These are phyloP conservation scores for Chrysopogon serrulatus DNA, from an alignment of 176 grass and related monocot species.

Conservation along the genomic window DNA sequence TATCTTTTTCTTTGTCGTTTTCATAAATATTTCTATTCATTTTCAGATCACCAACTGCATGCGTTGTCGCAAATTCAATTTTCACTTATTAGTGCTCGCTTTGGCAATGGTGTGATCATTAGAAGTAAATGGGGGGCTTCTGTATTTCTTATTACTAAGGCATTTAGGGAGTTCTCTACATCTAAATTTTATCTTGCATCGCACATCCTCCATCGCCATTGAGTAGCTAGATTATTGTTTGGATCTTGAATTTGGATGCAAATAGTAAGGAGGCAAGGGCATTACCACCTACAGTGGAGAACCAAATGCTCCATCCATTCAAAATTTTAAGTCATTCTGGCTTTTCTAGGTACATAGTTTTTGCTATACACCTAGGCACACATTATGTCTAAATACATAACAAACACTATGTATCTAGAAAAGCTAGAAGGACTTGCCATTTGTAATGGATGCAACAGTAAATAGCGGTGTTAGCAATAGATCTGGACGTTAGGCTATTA, in stretches of 20 bases:
- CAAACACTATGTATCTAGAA: not conserved
- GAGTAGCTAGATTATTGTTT: not conserved
- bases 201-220: not conserved
- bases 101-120: not conserved
- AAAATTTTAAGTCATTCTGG: not conserved
- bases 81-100: not conserved
- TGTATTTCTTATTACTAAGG: not conserved
- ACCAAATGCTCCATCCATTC: too few species aligned
- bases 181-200: not conserved
- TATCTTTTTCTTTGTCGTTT: not conserved
- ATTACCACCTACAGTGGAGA: not conserved
- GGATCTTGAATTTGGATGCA: not conserved
- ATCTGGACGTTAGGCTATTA: too few species aligned
- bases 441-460: not conserved
- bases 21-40: not conserved
- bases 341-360: not conserved
- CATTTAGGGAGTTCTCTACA: not conserved
- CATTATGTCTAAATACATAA: not conserved
- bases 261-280: not conserved
- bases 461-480: too few species aligned
- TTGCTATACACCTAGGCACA: not conserved
- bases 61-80: not conserved
- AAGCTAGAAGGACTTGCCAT: not conserved
- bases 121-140: not conserved
- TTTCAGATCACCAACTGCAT: not conserved